A percentile compares a stretch with the other conserved stretches of the same genome.
Conservation (phyloP, 257 asterid genomes). For the Coffea canephora region DNA sequence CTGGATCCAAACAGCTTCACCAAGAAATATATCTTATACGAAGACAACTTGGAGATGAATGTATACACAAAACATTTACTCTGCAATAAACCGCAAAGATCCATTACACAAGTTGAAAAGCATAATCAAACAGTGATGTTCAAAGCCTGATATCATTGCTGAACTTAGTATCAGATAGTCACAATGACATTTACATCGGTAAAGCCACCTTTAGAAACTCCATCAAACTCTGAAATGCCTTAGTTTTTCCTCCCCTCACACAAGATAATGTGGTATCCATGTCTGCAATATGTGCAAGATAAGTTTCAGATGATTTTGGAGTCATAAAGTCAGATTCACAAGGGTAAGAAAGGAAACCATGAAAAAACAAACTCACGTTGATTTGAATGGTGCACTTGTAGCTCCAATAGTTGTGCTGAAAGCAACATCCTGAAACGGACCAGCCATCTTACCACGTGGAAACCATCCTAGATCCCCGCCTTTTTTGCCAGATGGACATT, state of each 20-base stretch:
- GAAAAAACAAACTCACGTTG: conserved; percentile 61
- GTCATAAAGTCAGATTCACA: neutral
- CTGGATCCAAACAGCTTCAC: neutral
- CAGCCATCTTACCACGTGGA: conserved; percentile 99
- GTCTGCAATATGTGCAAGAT: conserved; percentile 47
- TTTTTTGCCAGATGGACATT: conserved; percentile 97
- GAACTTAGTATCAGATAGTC: conserved; percentile 10
- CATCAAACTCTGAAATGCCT: conserved; percentile 24
- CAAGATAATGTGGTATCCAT: conserved; percentile 93
- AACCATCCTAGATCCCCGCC: conserved; percentile 99
- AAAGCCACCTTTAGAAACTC: conserved; percentile 14
- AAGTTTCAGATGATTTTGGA: neutral
- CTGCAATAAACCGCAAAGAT: neutral
- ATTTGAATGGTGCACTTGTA: conserved; percentile 89
- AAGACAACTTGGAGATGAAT: neutral
- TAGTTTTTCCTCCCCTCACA: conserved; percentile 95
- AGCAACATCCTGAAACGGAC: conserved; percentile 99
- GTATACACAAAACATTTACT: neutral
- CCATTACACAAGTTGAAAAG: conserved; percentile 3
- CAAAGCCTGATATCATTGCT: neutral
- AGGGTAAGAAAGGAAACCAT: conserved; percentile 5
- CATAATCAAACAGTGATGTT: conserved; percentile 10
- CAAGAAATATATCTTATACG: neutral
- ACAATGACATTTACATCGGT: conserved; percentile 10
- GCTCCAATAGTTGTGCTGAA: conserved; percentile 82